Evolutionary conservation across 2,329 filamentous ascomycete genomes (phyloP).

Genomic region (Mycosphaerella sp.): DNA sequence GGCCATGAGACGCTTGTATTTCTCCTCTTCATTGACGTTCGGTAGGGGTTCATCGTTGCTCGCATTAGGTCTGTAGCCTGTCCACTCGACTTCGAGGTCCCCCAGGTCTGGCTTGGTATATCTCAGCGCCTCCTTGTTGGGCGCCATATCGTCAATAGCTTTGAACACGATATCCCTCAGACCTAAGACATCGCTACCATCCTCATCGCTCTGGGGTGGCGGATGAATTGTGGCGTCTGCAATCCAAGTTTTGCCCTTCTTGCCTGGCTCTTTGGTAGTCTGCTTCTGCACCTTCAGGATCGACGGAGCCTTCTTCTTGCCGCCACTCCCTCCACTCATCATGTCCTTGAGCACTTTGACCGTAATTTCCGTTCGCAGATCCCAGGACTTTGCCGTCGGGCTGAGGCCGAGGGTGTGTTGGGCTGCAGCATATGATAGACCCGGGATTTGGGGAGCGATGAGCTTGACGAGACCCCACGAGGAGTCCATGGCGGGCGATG

Average conservation of each 20-base stretch:
- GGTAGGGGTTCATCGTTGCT: slow-evolving; percentile 47
- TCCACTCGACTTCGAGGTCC: slow-evolving; percentile 68
- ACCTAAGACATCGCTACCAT: slow-evolving; percentile 35
- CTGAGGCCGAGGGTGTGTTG: slow-evolving; percentile 62
- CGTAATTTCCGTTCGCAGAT: slow-evolving; percentile 66
- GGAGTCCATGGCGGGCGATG: slow-evolving; percentile 6
- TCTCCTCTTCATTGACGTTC: slow-evolving; percentile 54
- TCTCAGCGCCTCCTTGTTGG: slow-evolving; percentile 40
- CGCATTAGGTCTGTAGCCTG: slow-evolving; percentile 57
- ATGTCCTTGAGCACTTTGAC: slow-evolving; percentile 66
- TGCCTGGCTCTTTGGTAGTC: slow-evolving; percentile 56
- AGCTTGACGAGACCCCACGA: slow-evolving; percentile 26
- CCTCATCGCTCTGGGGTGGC: slow-evolving; percentile 47
- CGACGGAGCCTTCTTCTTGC: slow-evolving; percentile 39
- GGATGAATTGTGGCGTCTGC: slow-evolving; percentile 59
- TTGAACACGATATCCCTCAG: slow-evolving; percentile 49
- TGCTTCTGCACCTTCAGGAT: slow-evolving; percentile 58
- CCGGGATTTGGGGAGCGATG: slow-evolving; percentile 53
- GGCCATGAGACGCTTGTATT: slow-evolving; percentile 60
- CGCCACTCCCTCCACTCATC: slow-evolving; percentile 38
- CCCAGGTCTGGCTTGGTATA: slow-evolving; percentile 48
- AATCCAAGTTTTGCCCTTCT: slow-evolving; percentile 79
- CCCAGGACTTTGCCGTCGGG: slow-evolving; percentile 66
- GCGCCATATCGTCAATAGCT: slow-evolving; percentile 17
- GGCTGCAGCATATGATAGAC: slow-evolving; percentile 56